Evolutionary conservation across 2,329 filamentous ascomycete species (phyloP).

Genomic region (Gnomoniopsis smithogilvyi): DNA sequence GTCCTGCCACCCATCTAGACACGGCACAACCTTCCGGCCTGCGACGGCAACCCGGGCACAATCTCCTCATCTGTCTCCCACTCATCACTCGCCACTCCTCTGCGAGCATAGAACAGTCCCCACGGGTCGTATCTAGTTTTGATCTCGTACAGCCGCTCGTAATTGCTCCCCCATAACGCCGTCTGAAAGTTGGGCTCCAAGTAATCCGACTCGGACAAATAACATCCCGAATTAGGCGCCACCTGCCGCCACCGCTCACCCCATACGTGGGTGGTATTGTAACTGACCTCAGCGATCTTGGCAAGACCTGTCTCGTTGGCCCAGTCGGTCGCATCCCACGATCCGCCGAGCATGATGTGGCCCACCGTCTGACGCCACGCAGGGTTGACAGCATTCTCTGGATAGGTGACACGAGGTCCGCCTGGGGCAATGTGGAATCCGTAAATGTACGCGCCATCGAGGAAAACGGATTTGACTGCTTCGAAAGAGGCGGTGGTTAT

Average conservation of each 20-base stretch:
- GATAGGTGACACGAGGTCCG: slow-evolving; percentile 7
- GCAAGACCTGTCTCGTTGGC: not conserved
- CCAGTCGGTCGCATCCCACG: not conserved
- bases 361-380: slow-evolving; percentile 43
- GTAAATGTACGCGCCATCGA: slow-evolving; percentile 26
- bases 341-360: slow-evolving; percentile 31
- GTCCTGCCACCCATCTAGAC: too few relatives aligned
- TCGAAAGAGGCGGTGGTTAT: slow-evolving; percentile 28
- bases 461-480: slow-evolving; percentile 21
- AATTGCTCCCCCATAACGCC: slow-evolving; percentile 30
- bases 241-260: slow-evolving; percentile 24
- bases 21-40: not conserved
- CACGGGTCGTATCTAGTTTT: slow-evolving; percentile 37
- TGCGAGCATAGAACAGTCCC: slow-evolving; percentile 33
- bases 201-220: slow-evolving; percentile 37
- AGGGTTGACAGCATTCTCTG: slow-evolving; percentile 42
- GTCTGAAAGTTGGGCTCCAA: slow-evolving; percentile 26
- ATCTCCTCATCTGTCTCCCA: not conserved
- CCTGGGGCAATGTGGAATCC: slow-evolving; percentile 27
- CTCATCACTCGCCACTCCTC: not conserved
- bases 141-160: slow-evolving; percentile 26
- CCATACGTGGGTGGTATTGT: slow-evolving; percentile 23
- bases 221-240: slow-evolving; percentile 26
- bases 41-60: not conserved
- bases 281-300: slow-evolving; percentile 20